phyloP scores from a whole-genome alignment of 345 rosid species.

The Zanthoxylum bungeanum region DNA sequence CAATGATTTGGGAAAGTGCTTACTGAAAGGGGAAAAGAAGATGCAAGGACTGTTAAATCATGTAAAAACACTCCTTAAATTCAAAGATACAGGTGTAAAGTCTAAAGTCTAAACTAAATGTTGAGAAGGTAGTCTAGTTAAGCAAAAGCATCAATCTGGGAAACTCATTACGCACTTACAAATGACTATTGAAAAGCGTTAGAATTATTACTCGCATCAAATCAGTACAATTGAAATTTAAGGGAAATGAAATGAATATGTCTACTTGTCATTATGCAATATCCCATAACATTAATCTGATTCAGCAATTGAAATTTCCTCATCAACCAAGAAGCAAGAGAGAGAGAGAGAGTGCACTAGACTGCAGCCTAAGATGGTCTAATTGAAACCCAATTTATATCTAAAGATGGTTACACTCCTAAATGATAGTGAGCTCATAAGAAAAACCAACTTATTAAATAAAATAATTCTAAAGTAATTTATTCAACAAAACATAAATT shows the following conservation, averaged over 20 bases:
- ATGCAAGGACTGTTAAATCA: neutral
- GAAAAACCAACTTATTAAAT: neutral
- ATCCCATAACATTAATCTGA: neutral
- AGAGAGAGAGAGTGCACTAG: neutral
- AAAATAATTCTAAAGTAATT: neutral
- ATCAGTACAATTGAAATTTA: neutral
- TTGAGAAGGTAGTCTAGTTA: neutral
- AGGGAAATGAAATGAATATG: neutral
- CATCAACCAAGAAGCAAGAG: neutral
- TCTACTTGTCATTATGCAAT: neutral
- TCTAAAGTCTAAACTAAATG: neutral
- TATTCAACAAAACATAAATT: neutral
- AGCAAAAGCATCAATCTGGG: neutral
- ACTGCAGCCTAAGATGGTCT: neutral
- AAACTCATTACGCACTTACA: neutral
- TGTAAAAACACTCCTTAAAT: neutral
- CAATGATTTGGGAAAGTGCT: neutral
- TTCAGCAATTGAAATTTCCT: neutral
- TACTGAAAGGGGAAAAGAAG: neutral
- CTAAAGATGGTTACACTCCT: neutral
- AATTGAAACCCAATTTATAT: neutral
- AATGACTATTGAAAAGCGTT: neutral
- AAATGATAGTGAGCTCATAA: neutral
- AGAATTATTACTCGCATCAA: neutral
- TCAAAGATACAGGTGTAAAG: neutral